Evolutionary conservation across 306 rosid genomes (phyloP), one percentile per base, ranked within the genome.

Genomic region (Quercus rubra): DNA sequence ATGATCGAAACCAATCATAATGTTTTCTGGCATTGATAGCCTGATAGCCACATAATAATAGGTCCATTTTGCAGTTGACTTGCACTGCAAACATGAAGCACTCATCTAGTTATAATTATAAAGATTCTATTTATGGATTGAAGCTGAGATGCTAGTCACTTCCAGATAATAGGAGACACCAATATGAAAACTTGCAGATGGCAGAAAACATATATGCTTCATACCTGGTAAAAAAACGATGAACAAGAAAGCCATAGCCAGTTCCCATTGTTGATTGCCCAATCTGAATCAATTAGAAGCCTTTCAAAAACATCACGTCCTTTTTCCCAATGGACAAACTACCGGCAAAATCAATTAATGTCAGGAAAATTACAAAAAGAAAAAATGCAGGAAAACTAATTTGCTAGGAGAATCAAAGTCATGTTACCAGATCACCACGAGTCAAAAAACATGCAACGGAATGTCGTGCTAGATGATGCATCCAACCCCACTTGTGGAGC

Each of bases 211-310:
- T 28, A 55, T 57, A 56, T 38, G 79, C 49, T 67, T 77, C 80
- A 14, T 38, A 91, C 99, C 92, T 94, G 99, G 86, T 94, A 94
- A 87, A 94, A 94, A 81, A 94, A 90, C 23, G 97, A 90, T 20
- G 99, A 94, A 80, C 99, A 94, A 2, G 97, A 94, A 68, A 94
- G 94, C 99, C 99, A 94, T 79, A 91, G 78, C 99, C 99, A 94
- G 86, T 94, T 94, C 55, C 95, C 99, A 79, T 91, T 92, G 87
- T 91, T 94, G 79, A 94, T 90, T 54, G 97, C 93, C 99, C 97
- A 94, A 76, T 94, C 99, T 62, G 99, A 91, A 89, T 92, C 99
- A 73, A 94, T 90, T 79, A 94, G 89, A 82, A 94, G 99, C 88
- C 99, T 90, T 83, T 86, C 99, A 66, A 94, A 94, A 56, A 94